Conservation (phyloP, 352 stramenopile genomes). For the Pythium scleroteichum region DNA sequence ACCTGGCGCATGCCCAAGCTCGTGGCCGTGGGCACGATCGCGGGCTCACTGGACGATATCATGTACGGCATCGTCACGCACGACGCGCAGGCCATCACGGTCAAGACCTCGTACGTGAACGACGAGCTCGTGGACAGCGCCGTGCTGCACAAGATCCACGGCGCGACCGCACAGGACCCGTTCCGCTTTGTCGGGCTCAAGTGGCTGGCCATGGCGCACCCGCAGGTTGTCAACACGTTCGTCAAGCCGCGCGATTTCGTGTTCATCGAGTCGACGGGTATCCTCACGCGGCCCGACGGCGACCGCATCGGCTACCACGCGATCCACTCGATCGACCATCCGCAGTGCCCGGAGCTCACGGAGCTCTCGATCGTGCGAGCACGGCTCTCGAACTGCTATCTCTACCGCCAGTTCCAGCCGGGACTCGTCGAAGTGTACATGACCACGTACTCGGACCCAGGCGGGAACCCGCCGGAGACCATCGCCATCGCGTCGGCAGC, state of each 20-base stretch:
- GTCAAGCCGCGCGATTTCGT: slow-evolving; percentile 41
- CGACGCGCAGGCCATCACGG: slow-evolving; percentile 33
- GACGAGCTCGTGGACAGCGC: slow-evolving; percentile 22
- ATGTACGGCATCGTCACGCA: slow-evolving; percentile 48
- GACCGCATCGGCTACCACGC: slow-evolving; percentile 42
- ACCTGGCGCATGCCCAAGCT: slow-evolving; percentile 46
- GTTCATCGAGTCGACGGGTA: slow-evolving; percentile 43
- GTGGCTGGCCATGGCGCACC: slow-evolving; percentile 22
- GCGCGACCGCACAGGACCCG: slow-evolving; percentile 29
- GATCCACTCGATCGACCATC: slow-evolving; percentile 41
- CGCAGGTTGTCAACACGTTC: slow-evolving; percentile 14
- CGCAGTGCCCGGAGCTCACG: slow-evolving; percentile 6
- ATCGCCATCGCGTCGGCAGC: slow-evolving; percentile 29
- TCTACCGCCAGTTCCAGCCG: slow-evolving; percentile 19
- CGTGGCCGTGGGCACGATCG: slow-evolving; percentile 48
- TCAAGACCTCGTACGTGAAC: slow-evolving; percentile 28
- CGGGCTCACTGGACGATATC: slow-evolving; percentile 53
- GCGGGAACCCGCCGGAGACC: slow-evolving; percentile 21
- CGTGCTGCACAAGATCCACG: slow-evolving; percentile 43
- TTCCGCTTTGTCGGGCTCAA: slow-evolving; percentile 28
- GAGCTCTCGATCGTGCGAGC: slow-evolving; percentile 11
- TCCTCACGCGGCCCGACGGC: slow-evolving; percentile 32
- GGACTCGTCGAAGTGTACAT: slow-evolving; percentile 35
- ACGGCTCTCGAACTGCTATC: slow-evolving; percentile 20
- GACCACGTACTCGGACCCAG: slow-evolving; percentile 25